A percentile compares a stretch with the other conserved stretches of the same genome.
These are phyloP conservation scores for Mangifera indica DNA, from an alignment of 345 rosid species.

Conservation along the genomic window DNA sequence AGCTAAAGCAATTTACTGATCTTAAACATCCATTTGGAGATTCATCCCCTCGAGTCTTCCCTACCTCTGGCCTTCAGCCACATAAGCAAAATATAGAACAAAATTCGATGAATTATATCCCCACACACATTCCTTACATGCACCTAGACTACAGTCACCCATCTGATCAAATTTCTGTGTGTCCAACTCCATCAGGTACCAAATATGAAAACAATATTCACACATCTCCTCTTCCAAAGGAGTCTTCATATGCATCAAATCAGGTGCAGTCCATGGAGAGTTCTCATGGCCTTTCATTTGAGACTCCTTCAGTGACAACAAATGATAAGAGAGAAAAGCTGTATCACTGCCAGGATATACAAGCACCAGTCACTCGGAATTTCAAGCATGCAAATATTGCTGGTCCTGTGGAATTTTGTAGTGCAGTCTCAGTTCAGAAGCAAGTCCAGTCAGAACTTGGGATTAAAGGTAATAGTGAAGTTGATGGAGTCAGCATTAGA, in stretches of 20 bases:
- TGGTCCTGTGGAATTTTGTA: conserved; percentile 39
- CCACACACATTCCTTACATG: conserved; percentile 24
- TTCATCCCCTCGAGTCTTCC: conserved; percentile 29
- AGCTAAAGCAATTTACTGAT: conserved; percentile 36
- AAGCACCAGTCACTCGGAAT: conserved; percentile 30
- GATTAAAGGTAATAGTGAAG: conserved; percentile 41
- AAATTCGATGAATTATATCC: conserved; percentile 32
- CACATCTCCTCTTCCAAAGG: conserved; percentile 45
- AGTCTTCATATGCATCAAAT: conserved; percentile 60
- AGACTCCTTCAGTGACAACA: conserved; percentile 32
- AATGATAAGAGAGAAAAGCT: conserved; percentile 33
- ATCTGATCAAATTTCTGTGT: conserved; percentile 49
- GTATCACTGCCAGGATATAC: conserved; percentile 29
- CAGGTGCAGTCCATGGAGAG: conserved; percentile 49
- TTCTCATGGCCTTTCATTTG: conserved; percentile 34
- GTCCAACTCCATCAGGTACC: conserved; percentile 45
- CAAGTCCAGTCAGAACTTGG: conserved; percentile 35
- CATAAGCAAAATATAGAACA: conserved; percentile 24
- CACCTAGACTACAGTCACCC: conserved; percentile 34
- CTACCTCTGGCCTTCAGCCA: conserved; percentile 29
- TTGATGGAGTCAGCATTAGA: conserved; percentile 35
- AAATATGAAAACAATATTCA: conserved; percentile 49
- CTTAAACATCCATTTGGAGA: conserved; percentile 26
- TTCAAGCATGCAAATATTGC: conserved; percentile 31
- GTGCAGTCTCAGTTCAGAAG: conserved; percentile 42